Evolutionary conservation across 2,329 filamentous ascomycete species (phyloP).

Genomic region (Verticillium nonalfalfae): DNA sequence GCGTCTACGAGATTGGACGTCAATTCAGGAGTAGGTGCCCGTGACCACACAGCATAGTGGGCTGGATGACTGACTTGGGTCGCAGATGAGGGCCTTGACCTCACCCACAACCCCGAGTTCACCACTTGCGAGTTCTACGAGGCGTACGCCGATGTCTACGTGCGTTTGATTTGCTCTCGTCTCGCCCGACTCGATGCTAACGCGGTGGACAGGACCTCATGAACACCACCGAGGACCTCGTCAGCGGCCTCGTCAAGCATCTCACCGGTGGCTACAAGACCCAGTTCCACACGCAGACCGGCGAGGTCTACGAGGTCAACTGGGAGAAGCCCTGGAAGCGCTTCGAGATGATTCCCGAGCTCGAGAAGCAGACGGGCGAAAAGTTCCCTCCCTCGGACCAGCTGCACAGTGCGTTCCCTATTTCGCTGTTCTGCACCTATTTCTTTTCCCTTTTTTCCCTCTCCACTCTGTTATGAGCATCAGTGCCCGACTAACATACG

Average conservation of each 20-base stretch:
- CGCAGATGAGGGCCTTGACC: slow-evolving; percentile 72
- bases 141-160: slow-evolving; percentile 83
- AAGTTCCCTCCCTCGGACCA: slow-evolving; percentile 89
- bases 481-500: background rate
- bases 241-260: slow-evolving; percentile 82
- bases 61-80: background rate
- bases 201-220: slow-evolving; percentile 67
- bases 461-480: background rate
- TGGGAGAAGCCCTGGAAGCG: slow-evolving; percentile 93
- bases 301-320: slow-evolving; percentile 86
- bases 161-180: background rate
- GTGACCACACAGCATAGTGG: background rate
- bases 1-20: slow-evolving; percentile 91
- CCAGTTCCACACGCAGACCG: slow-evolving; percentile 77
- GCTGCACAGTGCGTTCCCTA: slow-evolving; percentile 57
- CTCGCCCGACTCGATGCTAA: slow-evolving; percentile 36
- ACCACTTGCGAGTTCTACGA: slow-evolving; percentile 97
- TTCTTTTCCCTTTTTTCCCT: too few species aligned
- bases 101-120: slow-evolving; percentile 98
- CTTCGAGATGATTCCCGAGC: slow-evolving; percentile 90
- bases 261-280: slow-evolving; percentile 82
- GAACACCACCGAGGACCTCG: slow-evolving; percentile 86
- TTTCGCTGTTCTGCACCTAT: background rate
- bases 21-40: slow-evolving; percentile 68
- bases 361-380: slow-evolving; percentile 85